Evolutionary conservation across 768 basidiomycete genomes (phyloP).

Genomic region (Albatrellus ellisii): DNA sequence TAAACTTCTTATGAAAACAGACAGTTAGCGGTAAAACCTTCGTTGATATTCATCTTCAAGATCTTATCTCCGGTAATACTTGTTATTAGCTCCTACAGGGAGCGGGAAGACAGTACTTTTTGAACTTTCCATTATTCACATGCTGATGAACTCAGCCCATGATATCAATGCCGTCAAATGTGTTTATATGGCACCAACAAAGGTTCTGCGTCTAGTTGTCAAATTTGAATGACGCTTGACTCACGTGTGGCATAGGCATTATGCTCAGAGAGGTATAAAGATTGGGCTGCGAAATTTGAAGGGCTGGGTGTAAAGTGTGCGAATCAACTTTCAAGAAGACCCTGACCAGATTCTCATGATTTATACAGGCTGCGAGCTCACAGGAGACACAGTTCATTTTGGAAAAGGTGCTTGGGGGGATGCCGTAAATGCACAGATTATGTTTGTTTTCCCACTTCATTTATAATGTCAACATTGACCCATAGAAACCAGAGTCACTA

Average conservation of each 20-base stretch:
- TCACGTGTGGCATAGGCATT: slow-evolving; percentile 43
- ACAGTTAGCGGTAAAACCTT: slow-evolving; percentile 67
- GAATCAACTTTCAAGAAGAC: slow-evolving; percentile 11
- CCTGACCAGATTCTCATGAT: slow-evolving; percentile 1
- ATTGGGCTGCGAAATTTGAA: slow-evolving; percentile 78
- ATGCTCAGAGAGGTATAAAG: slow-evolving; percentile 70
- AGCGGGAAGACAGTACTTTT: slow-evolving; percentile 95
- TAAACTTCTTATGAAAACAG: slow-evolving; percentile 22
- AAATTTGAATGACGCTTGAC: background rate
- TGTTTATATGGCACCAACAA: slow-evolving; percentile 90
- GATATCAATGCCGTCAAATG: slow-evolving; percentile 38
- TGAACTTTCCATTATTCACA: slow-evolving; percentile 76
- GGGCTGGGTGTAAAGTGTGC: slow-evolving; percentile 65
- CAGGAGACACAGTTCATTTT: slow-evolving; percentile 73
- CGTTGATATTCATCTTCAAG: no score
- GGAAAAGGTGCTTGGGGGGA: slow-evolving; percentile 60
- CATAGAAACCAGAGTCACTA: slow-evolving; percentile 45
- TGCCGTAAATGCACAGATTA: slow-evolving; percentile 63
- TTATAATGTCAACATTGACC: background rate
- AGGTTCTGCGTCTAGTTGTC: slow-evolving; percentile 31
- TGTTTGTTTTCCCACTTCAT: slow-evolving; percentile 33
- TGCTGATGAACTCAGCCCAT: slow-evolving; percentile 35
- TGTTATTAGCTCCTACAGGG: slow-evolving; percentile 72
- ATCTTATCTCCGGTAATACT: slow-evolving; percentile 1
- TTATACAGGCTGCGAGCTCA: slow-evolving; percentile 68